These are phyloP conservation scores for Solanum hybrid DNA, from an alignment of 305 asterid genomes.

Conservation along the genomic window DNA sequence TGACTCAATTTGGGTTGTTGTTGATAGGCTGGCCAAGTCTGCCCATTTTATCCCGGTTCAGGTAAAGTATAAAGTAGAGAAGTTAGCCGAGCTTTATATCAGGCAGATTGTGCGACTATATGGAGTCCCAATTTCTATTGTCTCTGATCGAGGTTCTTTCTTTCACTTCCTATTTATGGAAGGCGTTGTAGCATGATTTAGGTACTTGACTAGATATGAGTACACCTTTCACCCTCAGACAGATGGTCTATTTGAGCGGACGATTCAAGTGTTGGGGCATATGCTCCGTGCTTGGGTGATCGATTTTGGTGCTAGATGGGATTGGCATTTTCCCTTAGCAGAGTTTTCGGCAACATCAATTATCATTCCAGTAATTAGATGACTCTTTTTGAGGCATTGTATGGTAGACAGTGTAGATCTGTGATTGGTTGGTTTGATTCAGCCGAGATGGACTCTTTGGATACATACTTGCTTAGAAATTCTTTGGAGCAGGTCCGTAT, in stretches of 20 bases:
- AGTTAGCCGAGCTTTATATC: not conserved
- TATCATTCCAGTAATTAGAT: not conserved
- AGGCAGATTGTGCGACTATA: not conserved
- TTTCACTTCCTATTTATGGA: not conserved
- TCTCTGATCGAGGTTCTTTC: not conserved
- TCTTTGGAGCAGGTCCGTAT: not conserved
- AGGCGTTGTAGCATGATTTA: not conserved
- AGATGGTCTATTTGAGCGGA: not conserved
- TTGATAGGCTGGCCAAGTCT: not conserved
- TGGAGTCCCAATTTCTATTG: not conserved
- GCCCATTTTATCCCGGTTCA: not conserved
- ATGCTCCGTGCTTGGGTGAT: not conserved
- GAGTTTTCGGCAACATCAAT: not conserved
- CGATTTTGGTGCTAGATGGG: not conserved
- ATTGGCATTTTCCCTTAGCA: not conserved
- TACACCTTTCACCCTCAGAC: not conserved
- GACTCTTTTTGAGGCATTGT: not conserved
- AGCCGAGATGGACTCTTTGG: not conserved
- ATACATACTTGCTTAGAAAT: no score
- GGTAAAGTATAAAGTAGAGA: no score
- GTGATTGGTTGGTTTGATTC: not conserved
- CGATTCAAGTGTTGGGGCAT: not conserved
- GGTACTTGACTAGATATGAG: not conserved
- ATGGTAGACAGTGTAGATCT: not conserved
- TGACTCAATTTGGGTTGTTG: not conserved